Evolutionary conservation across 2,329 filamentous ascomycete species (phyloP).

Genomic region (Zymoseptoria ardabiliae): DNA sequence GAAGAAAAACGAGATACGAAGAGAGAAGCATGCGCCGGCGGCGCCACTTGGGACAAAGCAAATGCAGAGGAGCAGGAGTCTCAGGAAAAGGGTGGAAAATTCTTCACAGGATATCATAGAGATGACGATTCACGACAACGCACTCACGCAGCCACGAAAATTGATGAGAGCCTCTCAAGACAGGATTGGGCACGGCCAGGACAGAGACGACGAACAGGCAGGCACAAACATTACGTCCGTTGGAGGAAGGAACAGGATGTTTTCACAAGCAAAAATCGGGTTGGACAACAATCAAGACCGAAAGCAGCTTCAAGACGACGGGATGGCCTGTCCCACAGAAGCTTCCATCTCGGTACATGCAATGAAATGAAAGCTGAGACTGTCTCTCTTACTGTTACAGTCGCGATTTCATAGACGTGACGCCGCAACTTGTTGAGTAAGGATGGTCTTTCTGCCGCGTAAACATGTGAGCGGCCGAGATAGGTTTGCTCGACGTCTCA

Average conservation of each 20-base stretch:
- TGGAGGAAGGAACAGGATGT: no score
- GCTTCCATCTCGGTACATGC: no score
- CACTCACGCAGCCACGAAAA: background rate
- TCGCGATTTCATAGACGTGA: conserved; percentile 20
- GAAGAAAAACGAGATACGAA: background rate
- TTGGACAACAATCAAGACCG: no score
- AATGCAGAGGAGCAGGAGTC: background rate
- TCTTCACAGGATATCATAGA: background rate
- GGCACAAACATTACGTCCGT: conserved; percentile 2
- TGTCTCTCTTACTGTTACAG: conserved; percentile 24
- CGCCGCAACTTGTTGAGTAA: conserved; percentile 28
- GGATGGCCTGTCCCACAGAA: no score
- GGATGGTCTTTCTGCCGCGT: conserved; percentile 23
- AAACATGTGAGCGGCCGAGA: conserved; percentile 19
- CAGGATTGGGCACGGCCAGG: background rate
- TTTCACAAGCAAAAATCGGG: no score
- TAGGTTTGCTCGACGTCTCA: conserved; percentile 16
- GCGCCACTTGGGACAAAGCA: background rate
- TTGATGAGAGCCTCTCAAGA: background rate
- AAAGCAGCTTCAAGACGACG: no score
- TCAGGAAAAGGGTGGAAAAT: background rate
- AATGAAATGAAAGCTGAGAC: background rate
- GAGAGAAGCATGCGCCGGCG: background rate
- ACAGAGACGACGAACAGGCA: conserved; percentile 10
- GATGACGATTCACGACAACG: background rate